Percentiles rank a stretch among this genome's conserved stretches.
Evolutionary conservation across 164 flowering plant genomes (phyloP).

Genomic region (Liriodendron chinense): DNA sequence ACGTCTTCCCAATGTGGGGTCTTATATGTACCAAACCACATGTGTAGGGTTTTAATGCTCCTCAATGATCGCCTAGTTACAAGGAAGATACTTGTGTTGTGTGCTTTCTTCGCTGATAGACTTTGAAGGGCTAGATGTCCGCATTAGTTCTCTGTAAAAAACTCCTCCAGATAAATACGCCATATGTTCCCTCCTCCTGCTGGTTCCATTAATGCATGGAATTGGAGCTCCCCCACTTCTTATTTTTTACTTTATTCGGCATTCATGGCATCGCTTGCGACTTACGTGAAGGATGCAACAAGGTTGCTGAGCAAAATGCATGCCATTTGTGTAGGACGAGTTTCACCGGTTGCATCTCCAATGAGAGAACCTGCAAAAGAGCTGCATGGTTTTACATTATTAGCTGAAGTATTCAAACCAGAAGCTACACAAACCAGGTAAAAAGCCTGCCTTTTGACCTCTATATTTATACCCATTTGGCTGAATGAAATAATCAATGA

Average conservation of each 20-base stretch:
- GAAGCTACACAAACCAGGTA: too few relatives aligned
- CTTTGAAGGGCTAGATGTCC: too few relatives aligned
- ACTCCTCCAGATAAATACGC: conserved; percentile 66
- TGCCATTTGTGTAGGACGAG: conserved; percentile 53
- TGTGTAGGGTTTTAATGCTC: too few relatives aligned
- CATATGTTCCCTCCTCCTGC: conserved; percentile 80
- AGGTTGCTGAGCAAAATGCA: conserved; percentile 74
- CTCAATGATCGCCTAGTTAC: too few relatives aligned
- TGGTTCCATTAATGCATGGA: conserved; percentile 76
- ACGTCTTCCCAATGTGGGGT: too few relatives aligned
- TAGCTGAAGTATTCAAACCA: too few relatives aligned
- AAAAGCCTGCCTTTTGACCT: too few relatives aligned
- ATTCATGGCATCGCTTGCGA: conserved; percentile 82
- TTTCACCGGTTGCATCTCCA: conserved; percentile 55
- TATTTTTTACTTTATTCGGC: conserved; percentile 70
- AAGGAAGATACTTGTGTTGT: too few relatives aligned
- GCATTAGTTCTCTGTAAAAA: conserved; percentile 38
- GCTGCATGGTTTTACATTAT: conserved; percentile 28
- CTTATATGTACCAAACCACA: too few relatives aligned
- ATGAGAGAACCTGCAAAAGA: conserved; percentile 72
- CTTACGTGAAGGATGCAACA: conserved; percentile 86
- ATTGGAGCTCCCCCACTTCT: conserved; percentile 59
- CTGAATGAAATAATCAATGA: too few relatives aligned
- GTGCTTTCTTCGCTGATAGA: too few relatives aligned
- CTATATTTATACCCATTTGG: too few relatives aligned